A percentile compares a stretch with the other conserved stretches of the same genome.
Evolutionary conservation across 805 yeast genomes (phyloP).

Genomic region (Spathaspora sp.): DNA sequence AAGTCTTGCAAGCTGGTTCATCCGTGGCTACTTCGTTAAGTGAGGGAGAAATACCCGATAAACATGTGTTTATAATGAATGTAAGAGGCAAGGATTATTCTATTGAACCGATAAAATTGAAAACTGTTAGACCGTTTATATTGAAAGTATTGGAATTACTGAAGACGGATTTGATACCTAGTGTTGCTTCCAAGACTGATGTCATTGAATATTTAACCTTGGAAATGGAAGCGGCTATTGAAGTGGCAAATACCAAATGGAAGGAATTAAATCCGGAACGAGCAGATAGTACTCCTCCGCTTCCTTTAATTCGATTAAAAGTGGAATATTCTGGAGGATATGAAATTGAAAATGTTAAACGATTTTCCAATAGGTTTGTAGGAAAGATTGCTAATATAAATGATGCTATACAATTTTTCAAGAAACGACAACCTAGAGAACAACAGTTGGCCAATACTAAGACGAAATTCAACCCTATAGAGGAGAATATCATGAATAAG

Average conservation of each 20-base stretch:
- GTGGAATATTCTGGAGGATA: constrained; percentile 90
- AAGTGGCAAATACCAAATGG: constrained; percentile 53
- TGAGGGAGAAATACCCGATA: constrained; percentile 77
- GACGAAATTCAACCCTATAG: constrained; percentile 9
- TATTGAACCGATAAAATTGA: constrained; percentile 58
- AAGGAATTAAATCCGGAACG: constrained; percentile 25
- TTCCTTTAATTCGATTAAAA: constrained; percentile 77
- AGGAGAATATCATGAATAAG: constrained; percentile 11
- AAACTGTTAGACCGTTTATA: constrained; percentile 77
- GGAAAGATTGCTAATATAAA: constrained; percentile 90
- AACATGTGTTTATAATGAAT: constrained; percentile 69
- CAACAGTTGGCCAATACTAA: neutral
- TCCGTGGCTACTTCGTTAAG: constrained; percentile 88
- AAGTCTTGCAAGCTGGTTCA: constrained; percentile 88
- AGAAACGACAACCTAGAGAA: constrained; percentile 32
- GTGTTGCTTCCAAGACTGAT: constrained; percentile 54
- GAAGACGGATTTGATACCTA: constrained; percentile 54
- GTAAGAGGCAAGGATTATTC: constrained; percentile 55
- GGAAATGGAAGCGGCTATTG: constrained; percentile 66
- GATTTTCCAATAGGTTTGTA: constrained; percentile 87
- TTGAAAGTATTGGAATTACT: constrained; percentile 62
- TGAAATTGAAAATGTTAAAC: constrained; percentile 85
- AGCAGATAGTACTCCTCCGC: constrained; percentile 37
- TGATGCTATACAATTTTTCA: constrained; percentile 72
- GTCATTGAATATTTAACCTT: constrained; percentile 56